Conservation (phyloP, 2,329 filamentous ascomycete species). For the Zasmidium citrigriseum region DNA sequence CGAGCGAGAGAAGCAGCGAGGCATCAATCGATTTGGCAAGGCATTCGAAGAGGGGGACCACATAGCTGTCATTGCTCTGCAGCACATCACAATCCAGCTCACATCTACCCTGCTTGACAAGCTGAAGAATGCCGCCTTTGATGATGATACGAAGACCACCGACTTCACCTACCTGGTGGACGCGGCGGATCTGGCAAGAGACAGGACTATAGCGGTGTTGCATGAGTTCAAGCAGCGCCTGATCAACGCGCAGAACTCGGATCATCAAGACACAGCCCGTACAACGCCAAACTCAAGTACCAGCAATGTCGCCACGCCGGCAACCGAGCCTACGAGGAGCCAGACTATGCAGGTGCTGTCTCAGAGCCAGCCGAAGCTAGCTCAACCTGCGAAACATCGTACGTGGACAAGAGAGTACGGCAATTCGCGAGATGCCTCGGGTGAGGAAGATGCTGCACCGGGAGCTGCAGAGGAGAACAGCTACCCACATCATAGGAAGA, state of each 20-base stretch:
- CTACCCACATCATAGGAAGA: conserved; percentile 20
- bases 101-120: conserved; percentile 33
- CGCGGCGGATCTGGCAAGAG: conserved; percentile 32
- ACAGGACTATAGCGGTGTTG: conserved; percentile 32
- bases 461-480: conserved; percentile 27
- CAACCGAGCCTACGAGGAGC: conserved; percentile 7
- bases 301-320: conserved; percentile 9
- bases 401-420: conserved; percentile 10
- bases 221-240: conserved; percentile 33
- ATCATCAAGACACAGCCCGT: not conserved
- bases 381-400: conserved; percentile 1
- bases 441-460: conserved; percentile 27
- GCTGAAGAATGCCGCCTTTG: conserved; percentile 32
- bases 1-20: conserved; percentile 34
- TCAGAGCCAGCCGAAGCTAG: conserved; percentile 4
- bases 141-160: conserved; percentile 28
- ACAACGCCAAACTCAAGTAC: conserved; percentile 18
- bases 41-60: conserved; percentile 35
- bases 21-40: conserved; percentile 31
- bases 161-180: conserved; percentile 34
- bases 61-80: conserved; percentile 33
- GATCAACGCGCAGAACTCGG: conserved; percentile 14
- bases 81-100: conserved; percentile 34
- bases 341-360: conserved; percentile 8
- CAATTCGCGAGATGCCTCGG: conserved; percentile 24